phyloP scores from a whole-genome alignment of 805 yeast species.

The Jamesozyma spencerorum region DNA sequence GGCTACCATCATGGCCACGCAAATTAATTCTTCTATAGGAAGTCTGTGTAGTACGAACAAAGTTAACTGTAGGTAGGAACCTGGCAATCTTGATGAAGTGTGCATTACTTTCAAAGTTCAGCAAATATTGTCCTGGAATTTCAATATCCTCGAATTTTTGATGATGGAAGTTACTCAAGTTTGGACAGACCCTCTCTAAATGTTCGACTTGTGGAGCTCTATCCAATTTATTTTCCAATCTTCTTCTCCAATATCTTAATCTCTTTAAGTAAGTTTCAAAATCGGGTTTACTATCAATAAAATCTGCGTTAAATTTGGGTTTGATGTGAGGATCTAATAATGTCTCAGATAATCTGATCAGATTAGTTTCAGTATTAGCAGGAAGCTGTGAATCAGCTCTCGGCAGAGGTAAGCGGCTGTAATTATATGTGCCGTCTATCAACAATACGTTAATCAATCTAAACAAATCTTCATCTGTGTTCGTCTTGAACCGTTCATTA shows the following conservation, averaged over 20 bases:
- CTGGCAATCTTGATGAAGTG: conserved; percentile 91
- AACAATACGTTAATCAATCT: conserved; percentile 84
- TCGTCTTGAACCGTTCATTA: conserved; percentile 83
- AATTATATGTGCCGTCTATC: conserved; percentile 87
- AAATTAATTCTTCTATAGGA: conserved; percentile 84
- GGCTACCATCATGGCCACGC: conserved; percentile 86
- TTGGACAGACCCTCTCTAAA: conserved; percentile 87
- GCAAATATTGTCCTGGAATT: conserved; percentile 90
- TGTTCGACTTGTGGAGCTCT: conserved; percentile 71
- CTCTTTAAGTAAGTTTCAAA: conserved; percentile 78
- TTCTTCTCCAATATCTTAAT: conserved; percentile 83
- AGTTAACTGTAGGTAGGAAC: conserved; percentile 79
- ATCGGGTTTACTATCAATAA: conserved; percentile 78
- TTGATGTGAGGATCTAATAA: conserved; percentile 82
- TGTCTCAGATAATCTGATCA: conserved; percentile 83
- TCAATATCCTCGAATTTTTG: conserved; percentile 97
- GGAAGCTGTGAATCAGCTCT: conserved; percentile 84
- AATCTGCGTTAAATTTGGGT: conserved; percentile 85
- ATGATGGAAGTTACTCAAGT: conserved; percentile 92
- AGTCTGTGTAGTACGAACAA: conserved; percentile 81
- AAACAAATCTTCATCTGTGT: conserved; percentile 93
- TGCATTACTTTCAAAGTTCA: conserved; percentile 78
- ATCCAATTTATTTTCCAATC: conserved; percentile 86
- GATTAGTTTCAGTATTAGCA: conserved; percentile 80
- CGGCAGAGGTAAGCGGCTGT: conserved; percentile 78